Conservation (phyloP, 345 rosid genomes). For the Linum trigynum region DNA sequence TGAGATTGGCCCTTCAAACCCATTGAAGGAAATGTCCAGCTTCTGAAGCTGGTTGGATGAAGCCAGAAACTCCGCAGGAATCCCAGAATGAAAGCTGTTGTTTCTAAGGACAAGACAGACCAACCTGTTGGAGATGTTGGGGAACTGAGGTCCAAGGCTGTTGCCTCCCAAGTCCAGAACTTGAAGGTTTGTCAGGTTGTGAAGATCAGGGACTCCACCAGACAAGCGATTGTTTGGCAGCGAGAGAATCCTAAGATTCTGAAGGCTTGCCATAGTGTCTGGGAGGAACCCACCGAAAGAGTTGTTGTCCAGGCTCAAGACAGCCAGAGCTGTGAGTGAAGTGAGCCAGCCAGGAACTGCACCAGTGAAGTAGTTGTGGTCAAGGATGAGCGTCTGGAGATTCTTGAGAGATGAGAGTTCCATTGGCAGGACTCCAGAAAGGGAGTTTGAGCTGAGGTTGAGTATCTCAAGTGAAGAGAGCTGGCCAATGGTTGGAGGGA, state of each 20-base stretch:
- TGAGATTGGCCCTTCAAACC: slow-evolving; percentile 42
- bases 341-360: slow-evolving; percentile 33
- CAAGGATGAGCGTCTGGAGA: slow-evolving; percentile 46
- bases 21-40: slow-evolving; percentile 51
- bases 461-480: slow-evolving; percentile 49
- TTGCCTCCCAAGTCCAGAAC: slow-evolving; percentile 47
- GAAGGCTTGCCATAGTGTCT: slow-evolving; percentile 21
- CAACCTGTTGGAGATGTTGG: slow-evolving; percentile 29
- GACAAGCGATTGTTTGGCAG: slow-evolving; percentile 34
- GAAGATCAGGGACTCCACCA: slow-evolving; percentile 47
- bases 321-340: slow-evolving; percentile 34
- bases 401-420: slow-evolving; percentile 31
- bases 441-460: slow-evolving; percentile 43
- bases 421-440: slow-evolving; percentile 35
- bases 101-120: slow-evolving; percentile 33
- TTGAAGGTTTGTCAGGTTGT: slow-evolving; percentile 42
- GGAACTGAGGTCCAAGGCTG: slow-evolving; percentile 42
- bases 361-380: slow-evolving; percentile 39
- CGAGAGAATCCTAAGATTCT: slow-evolving; percentile 32
- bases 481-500: slow-evolving; percentile 32
- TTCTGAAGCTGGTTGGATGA: slow-evolving; percentile 40
- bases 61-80: slow-evolving; percentile 27
- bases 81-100: slow-evolving; percentile 38
- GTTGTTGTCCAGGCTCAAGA: slow-evolving; percentile 49
- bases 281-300: slow-evolving; percentile 42